Base-by-base conservation (phyloP, 176 grass and related monocot species). In the Tuctoria greenei region DNA sequence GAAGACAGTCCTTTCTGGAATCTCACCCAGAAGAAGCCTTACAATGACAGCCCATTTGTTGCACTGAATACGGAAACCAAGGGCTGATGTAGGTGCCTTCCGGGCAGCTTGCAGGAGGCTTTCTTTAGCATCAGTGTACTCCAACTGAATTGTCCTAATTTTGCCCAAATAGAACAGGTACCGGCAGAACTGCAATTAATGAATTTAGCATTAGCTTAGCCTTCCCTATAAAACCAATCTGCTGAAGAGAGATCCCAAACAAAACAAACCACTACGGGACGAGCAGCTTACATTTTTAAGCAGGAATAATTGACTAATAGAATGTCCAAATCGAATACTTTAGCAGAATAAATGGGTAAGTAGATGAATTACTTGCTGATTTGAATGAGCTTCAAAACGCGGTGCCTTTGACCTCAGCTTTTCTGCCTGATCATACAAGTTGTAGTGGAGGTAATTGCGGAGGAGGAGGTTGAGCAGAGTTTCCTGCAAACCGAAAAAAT, bases 391-490 rank as follows among this genome's bases (percentile, higher is more conserved):
- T 65, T 93, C 91, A 91, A 93, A 97, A 54, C 88, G 88, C 64
- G 91, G 95, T 71, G 88, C 95, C 79, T 97, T 93, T 41, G 91
- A 97, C 74, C 95, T 87, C 72, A 93, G 86, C 69, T 97, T 97
- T 76, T 97, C 95, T 28, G 95, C 91, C 49, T 91, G 91, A 37
- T 97, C 88, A 37, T 91, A 97, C 52, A 97, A 87, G 75, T 93
- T 97, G 59, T 93, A 97, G 70, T 97, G 88, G 54, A 97, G 94
- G 41, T 97, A 97, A 87, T 93, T 97, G 86, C 91, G 91, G 39
- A 97, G 94, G n/a, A 97, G 89, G 45, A 97, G 81, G 80, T 97
- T 97, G 51, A 98, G 86, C 64, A 98, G 87, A 37, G 89, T 96
- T 77, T 96, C 93, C 93, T 96, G 82, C 68, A 83, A 40, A 35